phyloP scores from a whole-genome alignment of 73 alveolate genomes.

The Stentor roeselii region DNA sequence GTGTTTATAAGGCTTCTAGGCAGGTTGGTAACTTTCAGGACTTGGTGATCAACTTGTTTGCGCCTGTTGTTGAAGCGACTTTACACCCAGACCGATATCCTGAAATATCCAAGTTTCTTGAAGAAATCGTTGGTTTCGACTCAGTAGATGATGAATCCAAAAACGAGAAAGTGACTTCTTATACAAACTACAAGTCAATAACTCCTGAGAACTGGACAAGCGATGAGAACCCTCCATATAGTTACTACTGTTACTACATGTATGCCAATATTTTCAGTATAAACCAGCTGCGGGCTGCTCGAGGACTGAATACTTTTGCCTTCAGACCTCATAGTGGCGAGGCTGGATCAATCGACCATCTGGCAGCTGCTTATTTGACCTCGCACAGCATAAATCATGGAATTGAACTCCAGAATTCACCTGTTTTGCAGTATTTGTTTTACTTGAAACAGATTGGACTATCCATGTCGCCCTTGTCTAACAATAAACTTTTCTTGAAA shows the following conservation, averaged over 20 bases:
- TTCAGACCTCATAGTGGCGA: slow-evolving; percentile 82
- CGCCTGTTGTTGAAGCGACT: slow-evolving; percentile 28
- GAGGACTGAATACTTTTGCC: slow-evolving; percentile 48
- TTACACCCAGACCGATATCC: slow-evolving; percentile 26
- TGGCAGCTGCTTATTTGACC: slow-evolving; percentile 61
- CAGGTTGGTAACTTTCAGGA: slow-evolving; percentile 57
- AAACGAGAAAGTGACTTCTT: slow-evolving; percentile 42
- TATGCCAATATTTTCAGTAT: slow-evolving; percentile 55
- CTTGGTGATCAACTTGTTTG: slow-evolving; percentile 41
- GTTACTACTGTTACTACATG: slow-evolving; percentile 49
- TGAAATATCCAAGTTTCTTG: background rate
- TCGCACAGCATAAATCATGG: slow-evolving; percentile 40
- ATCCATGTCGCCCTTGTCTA: slow-evolving; percentile 75
- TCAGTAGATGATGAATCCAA: slow-evolving; percentile 74
- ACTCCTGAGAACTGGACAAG: slow-evolving; percentile 48
- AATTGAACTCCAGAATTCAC: slow-evolving; percentile 28
- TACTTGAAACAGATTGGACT: slow-evolving; percentile 70
- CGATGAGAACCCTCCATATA: slow-evolving; percentile 65
- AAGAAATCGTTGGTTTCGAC: slow-evolving; percentile 55
- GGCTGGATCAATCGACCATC: slow-evolving; percentile 72
- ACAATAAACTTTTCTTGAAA: slow-evolving; percentile 55
- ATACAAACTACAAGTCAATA: slow-evolving; percentile 31
- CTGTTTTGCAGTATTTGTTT: slow-evolving; percentile 54
- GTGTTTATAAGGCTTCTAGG: slow-evolving; percentile 52
- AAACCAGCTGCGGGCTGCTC: slow-evolving; percentile 52